Base-by-base conservation (phyloP, 2,329 filamentous ascomycete genomes). In the Aspergillus quadrilineatus region DNA sequence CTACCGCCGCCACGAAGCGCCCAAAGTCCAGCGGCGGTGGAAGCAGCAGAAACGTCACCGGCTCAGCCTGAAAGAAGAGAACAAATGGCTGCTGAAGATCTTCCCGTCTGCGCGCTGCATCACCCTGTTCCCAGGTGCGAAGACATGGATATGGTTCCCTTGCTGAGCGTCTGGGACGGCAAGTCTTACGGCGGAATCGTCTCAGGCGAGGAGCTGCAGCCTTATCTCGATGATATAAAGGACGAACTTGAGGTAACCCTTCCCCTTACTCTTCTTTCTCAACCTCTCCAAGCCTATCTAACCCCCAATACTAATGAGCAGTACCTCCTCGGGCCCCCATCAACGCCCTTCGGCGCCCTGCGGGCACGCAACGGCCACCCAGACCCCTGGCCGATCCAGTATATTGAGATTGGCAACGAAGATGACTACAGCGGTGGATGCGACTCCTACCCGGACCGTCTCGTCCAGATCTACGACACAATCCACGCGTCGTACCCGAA, bases 331-430 rank as follows among this genome's bases (percentile, higher is more conserved):
- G 85, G 85, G 2, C 73, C 80, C 37, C 3, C 14, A 67, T 72
- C 1, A 73, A 77, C 45, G 77, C 42, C 1, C 26, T 87, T 82
- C 75, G 85, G 86, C 12, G 75, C 78, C 4, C 67, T 79, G 12
- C 82, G 85, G 29, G 83, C 82, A 4, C 68, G 78, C 44, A 78
- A 86, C 1, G 86, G 86, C 5, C 81, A 86, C 61, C 76, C 80
- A 0, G 75, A 83, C 53, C 85, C 86, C 0, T 88, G 83, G 73
- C 71, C 71, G 37, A 74, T 89, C 29, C 72, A 80, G 9, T 85
- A 82, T 60, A 81, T 89, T 54, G 85, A 88, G 69, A 75, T 88
- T 39, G 86, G 86, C 50, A 89, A 89, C 67, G 86, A 89, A 67
- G 86, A 89, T 60, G 82, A 83, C 74, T 79, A 86, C 7, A 79